These are phyloP conservation scores for Rhynchosporium secalis DNA, from an alignment of 2,329 filamentous ascomycete species.

Conservation along the genomic window DNA sequence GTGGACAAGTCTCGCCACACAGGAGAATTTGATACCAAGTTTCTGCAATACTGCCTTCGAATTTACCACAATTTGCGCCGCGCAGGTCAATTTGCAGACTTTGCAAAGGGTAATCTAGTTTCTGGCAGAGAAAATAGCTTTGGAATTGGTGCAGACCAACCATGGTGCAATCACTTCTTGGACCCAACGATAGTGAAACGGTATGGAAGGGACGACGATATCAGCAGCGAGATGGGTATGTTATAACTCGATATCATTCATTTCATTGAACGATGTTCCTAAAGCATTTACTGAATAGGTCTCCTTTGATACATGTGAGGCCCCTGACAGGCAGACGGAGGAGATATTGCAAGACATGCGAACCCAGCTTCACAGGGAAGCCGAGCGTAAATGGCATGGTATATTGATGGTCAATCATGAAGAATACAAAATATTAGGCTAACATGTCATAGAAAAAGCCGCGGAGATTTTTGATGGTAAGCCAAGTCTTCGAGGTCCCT, in stretches of 20 bases:
- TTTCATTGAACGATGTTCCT: no score
- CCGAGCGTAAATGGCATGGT: constrained; percentile 3
- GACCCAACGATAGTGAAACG: neutral
- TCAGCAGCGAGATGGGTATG: neutral
- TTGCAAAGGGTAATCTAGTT: neutral
- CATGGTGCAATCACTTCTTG: neutral
- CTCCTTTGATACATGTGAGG: neutral
- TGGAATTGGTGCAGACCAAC: neutral
- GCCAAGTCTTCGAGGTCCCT: neutral
- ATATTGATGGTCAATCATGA: neutral
- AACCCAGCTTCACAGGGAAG: constrained; percentile 3
- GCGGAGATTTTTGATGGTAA: neutral
- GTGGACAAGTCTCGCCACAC: neutral
- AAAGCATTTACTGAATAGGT: neutral
- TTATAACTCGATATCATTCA: neutral
- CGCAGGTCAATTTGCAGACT: neutral
- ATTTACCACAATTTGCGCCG: constrained; percentile 12
- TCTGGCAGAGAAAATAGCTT: neutral
- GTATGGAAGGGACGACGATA: constrained; percentile 3
- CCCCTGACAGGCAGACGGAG: neutral
- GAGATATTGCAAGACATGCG: neutral
- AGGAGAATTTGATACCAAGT: neutral
- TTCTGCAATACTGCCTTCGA: constrained; percentile 5
- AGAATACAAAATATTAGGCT: neutral
- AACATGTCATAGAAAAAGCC: neutral